Percentiles rank a stretch among this genome's conserved stretches.
phyloP scores from a whole-genome alignment of 306 rosid species.

The Quercus alba region DNA sequence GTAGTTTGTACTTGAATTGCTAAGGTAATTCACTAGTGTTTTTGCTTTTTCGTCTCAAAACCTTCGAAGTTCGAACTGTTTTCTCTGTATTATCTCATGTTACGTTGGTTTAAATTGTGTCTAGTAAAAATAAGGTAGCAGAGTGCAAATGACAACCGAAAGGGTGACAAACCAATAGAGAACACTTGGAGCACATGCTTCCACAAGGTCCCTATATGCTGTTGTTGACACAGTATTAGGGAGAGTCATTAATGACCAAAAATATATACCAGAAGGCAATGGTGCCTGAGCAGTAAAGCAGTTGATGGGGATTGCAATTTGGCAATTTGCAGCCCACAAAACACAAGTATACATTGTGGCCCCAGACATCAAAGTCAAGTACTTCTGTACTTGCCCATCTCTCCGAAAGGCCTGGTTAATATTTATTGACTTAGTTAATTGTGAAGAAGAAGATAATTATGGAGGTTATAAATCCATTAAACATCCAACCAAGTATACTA shows the following conservation, averaged over 20 bases:
- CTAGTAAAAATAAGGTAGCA: constrained; percentile 69
- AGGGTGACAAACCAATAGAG: constrained; percentile 72
- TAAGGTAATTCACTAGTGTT: constrained; percentile 35
- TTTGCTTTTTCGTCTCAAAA: constrained; percentile 14
- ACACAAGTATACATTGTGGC: constrained; percentile 73
- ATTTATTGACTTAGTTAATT: constrained; percentile 30
- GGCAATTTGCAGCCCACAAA: constrained; percentile 86
- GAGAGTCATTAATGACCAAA: constrained; percentile 58
- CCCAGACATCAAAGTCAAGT: constrained; percentile 56
- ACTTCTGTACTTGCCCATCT: constrained; percentile 49
- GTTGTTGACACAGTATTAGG: constrained; percentile 61
- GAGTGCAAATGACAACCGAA: constrained; percentile 52
- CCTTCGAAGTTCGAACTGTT: constrained; percentile 24
- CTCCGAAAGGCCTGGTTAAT: constrained; percentile 54
- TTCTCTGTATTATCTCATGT: constrained; percentile 75
- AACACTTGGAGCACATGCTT: constrained; percentile 70
- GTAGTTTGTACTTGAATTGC: constrained; percentile 36
- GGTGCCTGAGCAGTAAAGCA: constrained; percentile 90
- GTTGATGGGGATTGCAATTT: constrained; percentile 80
- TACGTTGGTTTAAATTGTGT: constrained; percentile 71
- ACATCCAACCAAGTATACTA: constrained; percentile 77
- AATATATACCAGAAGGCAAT: constrained; percentile 70
- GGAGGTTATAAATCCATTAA: constrained; percentile 67
- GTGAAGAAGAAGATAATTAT: constrained; percentile 67
- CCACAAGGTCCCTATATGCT: constrained; percentile 67